These are phyloP conservation scores for Lactarius deliciosus DNA, from an alignment of 768 basidiomycete species.

Conservation along the genomic window DNA sequence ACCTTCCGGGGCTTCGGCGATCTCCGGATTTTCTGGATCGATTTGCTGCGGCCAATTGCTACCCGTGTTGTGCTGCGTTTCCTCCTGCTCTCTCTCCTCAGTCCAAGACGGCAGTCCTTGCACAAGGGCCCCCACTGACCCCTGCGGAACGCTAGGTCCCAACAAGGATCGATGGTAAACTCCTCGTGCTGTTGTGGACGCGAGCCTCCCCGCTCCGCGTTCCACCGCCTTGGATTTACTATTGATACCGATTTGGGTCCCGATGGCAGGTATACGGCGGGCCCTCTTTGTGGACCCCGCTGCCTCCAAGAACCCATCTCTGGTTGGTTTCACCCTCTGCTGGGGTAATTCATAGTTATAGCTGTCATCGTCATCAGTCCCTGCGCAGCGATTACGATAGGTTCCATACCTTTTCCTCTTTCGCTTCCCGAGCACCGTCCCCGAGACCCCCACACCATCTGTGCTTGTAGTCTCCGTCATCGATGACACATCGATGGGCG, in stretches of 20 bases:
- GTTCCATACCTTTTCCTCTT: neutral
- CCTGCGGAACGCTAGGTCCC: conserved; percentile 14
- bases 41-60: neutral
- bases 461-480: neutral
- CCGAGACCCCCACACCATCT: neutral
- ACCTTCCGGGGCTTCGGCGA: neutral
- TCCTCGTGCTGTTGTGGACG: neutral
- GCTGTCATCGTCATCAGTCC: neutral
- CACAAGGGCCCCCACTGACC: neutral
- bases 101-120: neutral
- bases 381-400: neutral
- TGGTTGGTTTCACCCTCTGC: neutral
- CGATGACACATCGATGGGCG: neutral
- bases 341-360: neutral
- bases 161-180: neutral
- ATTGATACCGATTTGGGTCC: neutral
- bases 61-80: neutral
- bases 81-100: conserved; percentile 7
- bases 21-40: neutral
- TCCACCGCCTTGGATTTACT: neutral
- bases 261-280: neutral
- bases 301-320: neutral
- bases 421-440: neutral
- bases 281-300: neutral
- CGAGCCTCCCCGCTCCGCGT: conserved; percentile 17